These are phyloP conservation scores for Glycine soja DNA, from an alignment of 306 rosid genomes.

Conservation along the genomic window DNA sequence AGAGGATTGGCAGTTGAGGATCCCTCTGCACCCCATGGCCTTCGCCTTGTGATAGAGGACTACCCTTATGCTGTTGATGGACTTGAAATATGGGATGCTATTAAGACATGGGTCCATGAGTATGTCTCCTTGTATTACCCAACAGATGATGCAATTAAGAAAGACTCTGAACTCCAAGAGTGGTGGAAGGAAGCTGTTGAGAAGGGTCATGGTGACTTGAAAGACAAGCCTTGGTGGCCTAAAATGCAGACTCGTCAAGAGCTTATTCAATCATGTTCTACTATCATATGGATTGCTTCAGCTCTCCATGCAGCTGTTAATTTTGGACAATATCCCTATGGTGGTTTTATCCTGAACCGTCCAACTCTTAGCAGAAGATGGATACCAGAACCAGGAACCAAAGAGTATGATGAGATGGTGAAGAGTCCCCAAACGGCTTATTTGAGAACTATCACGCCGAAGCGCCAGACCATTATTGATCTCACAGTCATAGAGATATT, in stretches of 20 bases:
- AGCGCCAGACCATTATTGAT: slow-evolving; percentile 61
- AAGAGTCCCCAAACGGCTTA: slow-evolving; percentile 57
- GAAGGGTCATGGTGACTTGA: slow-evolving; percentile 70
- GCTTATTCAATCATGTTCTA: slow-evolving; percentile 54
- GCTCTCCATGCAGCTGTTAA: slow-evolving; percentile 81
- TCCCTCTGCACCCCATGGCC: slow-evolving; percentile 58
- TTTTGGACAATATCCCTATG: slow-evolving; percentile 77
- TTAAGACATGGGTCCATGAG: slow-evolving; percentile 65
- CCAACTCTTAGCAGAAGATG: slow-evolving; percentile 65
- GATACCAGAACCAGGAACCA: slow-evolving; percentile 63
- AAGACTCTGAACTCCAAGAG: slow-evolving; percentile 66
- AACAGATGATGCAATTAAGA: slow-evolving; percentile 46
- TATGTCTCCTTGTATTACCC: slow-evolving; percentile 63
- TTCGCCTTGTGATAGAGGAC: slow-evolving; percentile 66
- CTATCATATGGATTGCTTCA: slow-evolving; percentile 73
- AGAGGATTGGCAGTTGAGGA: slow-evolving; percentile 79
- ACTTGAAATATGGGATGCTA: slow-evolving; percentile 72
- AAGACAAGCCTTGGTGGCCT: slow-evolving; percentile 68
- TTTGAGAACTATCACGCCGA: slow-evolving; percentile 70
- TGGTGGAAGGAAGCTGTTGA: slow-evolving; percentile 78
- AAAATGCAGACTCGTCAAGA: slow-evolving; percentile 58
- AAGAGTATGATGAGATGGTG: slow-evolving; percentile 67
- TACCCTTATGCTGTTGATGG: slow-evolving; percentile 75
- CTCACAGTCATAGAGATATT: slow-evolving; percentile 70
- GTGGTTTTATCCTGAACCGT: slow-evolving; percentile 74